phyloP scores from a whole-genome alignment of 1,139 yeast species.

The Sugiyamaella neomexicana region DNA sequence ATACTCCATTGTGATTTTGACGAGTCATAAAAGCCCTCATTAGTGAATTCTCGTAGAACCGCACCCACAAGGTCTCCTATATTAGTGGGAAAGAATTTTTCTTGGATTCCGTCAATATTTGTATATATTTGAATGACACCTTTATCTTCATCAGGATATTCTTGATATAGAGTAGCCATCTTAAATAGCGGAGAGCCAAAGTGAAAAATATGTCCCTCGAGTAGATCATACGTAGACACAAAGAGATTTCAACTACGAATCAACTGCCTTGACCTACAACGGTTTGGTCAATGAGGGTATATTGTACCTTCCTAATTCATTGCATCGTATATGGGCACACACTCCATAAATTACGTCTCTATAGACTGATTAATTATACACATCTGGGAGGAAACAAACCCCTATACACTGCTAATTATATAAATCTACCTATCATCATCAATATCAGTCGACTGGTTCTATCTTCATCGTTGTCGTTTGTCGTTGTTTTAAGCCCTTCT shows the following conservation, averaged over 20 bases:
- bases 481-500: conserved; percentile 19
- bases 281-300: too few species aligned
- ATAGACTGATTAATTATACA: conserved; percentile 13
- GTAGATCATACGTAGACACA: not conserved
- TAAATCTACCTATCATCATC: not conserved
- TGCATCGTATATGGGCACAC: not conserved
- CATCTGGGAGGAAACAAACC: not conserved
- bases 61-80: conserved; percentile 6
- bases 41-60: conserved; percentile 5
- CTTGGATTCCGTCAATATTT: conserved; percentile 15
- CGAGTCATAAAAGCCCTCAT: conserved; percentile 7
- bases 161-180: conserved; percentile 11
- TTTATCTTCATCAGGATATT: conserved; percentile 18
- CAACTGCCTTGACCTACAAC: too few species aligned
- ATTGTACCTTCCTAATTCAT: conserved; percentile 2
- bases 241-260: not conserved
- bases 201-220: too few species aligned
- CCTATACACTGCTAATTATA: not conserved
- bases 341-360: conserved; percentile 6
- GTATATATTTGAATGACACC: conserved; percentile 15
- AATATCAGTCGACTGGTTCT: not conserved
- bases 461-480: not conserved
- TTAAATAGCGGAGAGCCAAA: not conserved
- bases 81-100: conserved; percentile 15
- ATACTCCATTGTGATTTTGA: conserved; percentile 9